phyloP scores from a whole-genome alignment of 2,329 filamentous ascomycete species.

The Blastomyces gilchristii region DNA sequence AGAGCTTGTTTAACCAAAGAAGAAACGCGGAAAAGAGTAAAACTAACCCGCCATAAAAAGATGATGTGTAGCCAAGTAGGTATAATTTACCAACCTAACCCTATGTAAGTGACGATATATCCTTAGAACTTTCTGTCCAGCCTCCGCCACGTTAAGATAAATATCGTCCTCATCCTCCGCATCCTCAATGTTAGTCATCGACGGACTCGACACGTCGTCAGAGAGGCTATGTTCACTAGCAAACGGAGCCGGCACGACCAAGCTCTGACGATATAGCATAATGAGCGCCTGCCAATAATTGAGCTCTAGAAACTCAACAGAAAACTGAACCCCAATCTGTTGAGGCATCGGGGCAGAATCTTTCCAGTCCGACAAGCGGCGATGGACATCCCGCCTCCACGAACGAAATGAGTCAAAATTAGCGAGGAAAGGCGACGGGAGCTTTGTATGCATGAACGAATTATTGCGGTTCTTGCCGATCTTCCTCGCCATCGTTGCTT shows the following conservation, averaged over 20 bases:
- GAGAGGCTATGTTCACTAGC: slow-evolving; percentile 61
- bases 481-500: slow-evolving; percentile 66
- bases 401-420: slow-evolving; percentile 76
- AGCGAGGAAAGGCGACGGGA: slow-evolving; percentile 75
- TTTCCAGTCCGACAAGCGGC: slow-evolving; percentile 76
- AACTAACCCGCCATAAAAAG: slow-evolving; percentile 82
- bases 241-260: slow-evolving; percentile 75
- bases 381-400: slow-evolving; percentile 82
- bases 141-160: slow-evolving; percentile 89
- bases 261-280: slow-evolving; percentile 85
- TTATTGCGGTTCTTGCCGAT: slow-evolving; percentile 55
- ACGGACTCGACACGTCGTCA: slow-evolving; percentile 50
- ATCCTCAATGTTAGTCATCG: slow-evolving; percentile 36
- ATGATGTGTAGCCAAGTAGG: slow-evolving; percentile 89
- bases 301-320: slow-evolving; percentile 77
- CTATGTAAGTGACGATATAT: slow-evolving; percentile 84
- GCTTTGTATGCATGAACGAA: slow-evolving; percentile 61
- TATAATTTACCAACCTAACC: slow-evolving; percentile 85
- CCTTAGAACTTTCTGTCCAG: slow-evolving; percentile 82
- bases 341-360: slow-evolving; percentile 63
- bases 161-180: slow-evolving; percentile 75
- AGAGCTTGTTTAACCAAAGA: slow-evolving; percentile 14
- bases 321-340: slow-evolving; percentile 81
- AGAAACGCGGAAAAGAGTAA: not conserved
- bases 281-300: slow-evolving; percentile 98